These are phyloP conservation scores for Microbotryum scabiosae DNA, from an alignment of 1,284 basidiomycete species.

Conservation along the genomic window DNA sequence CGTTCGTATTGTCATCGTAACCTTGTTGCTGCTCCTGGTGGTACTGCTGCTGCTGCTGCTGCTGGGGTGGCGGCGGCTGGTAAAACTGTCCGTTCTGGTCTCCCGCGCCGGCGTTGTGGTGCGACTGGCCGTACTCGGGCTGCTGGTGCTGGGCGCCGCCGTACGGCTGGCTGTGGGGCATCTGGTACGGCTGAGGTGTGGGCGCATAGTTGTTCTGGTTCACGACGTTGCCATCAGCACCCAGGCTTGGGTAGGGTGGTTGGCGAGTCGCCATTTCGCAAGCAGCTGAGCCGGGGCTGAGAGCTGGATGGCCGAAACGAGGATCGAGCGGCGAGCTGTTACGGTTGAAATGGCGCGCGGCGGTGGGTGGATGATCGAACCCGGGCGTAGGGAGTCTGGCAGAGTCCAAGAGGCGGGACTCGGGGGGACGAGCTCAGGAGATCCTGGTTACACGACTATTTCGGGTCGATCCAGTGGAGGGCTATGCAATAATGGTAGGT, in stretches of 20 bases:
- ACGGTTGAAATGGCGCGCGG: too few species aligned
- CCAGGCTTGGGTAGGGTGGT: constrained; percentile 11
- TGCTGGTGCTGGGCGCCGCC: background rate
- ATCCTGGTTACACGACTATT: too few species aligned
- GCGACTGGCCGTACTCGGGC: background rate
- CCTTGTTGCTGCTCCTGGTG: constrained; percentile 11
- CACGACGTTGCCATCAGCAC: background rate
- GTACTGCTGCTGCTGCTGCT: background rate
- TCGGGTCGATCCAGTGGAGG: too few species aligned
- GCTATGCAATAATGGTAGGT: too few species aligned
- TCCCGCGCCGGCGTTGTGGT: constrained; percentile 2
- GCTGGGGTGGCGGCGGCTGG: constrained; percentile 5
- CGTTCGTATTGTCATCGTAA: constrained; percentile 5
- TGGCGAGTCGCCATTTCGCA: background rate
- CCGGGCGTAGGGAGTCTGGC: too few species aligned
- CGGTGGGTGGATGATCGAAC: too few species aligned
- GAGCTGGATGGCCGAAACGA: too few species aligned
- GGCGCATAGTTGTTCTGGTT: background rate
- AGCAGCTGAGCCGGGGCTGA: background rate
- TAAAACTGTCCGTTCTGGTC: background rate
- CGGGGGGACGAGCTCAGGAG: too few species aligned
- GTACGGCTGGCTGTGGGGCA: background rate
- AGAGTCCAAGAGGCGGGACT: too few species aligned
- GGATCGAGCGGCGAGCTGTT: background rate
- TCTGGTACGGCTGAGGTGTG: background rate